Evolutionary conservation across 768 basidiomycete species (phyloP).

Genomic region (Lactarius sp.): DNA sequence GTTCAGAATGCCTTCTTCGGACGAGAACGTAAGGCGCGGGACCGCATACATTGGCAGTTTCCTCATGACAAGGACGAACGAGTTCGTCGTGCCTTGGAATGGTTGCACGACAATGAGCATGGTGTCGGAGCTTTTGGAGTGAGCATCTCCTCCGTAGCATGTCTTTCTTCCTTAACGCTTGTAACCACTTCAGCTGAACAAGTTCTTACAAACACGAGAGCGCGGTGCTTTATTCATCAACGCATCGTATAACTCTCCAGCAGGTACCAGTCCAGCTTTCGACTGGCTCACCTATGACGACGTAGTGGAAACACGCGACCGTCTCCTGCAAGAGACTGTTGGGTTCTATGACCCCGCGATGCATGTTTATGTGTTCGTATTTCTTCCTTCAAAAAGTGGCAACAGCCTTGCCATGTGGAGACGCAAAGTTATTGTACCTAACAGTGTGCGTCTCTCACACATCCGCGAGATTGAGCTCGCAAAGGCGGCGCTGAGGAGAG

Average conservation of each 20-base stretch:
- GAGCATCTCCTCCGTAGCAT: not conserved
- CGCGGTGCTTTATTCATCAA: conserved; percentile 26
- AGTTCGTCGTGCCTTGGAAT: conserved; percentile 20
- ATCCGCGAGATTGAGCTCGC: conserved; percentile 21
- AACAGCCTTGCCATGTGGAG: conserved; percentile 28
- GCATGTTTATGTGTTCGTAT: conserved; percentile 24
- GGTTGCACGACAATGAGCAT: conserved; percentile 17
- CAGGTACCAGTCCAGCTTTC: conserved; percentile 10
- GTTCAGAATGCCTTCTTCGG: conserved; percentile 26
- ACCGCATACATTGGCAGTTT: conserved; percentile 28
- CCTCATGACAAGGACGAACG: conserved; percentile 25
- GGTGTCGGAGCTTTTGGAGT: conserved; percentile 26
- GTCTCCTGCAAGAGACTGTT: conserved; percentile 25
- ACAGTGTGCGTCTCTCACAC: conserved; percentile 18
- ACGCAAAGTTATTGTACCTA: conserved; percentile 23
- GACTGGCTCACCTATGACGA: conserved; percentile 25
- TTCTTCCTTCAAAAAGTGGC: conserved; percentile 27
- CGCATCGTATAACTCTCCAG: conserved; percentile 15
- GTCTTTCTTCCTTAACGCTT: not conserved
- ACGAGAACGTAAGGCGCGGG: conserved; percentile 24
- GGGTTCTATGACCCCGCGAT: conserved; percentile 25
- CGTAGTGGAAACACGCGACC: conserved; percentile 23
- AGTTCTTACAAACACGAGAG: conserved; percentile 24
- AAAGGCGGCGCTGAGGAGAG: conserved; percentile 23
- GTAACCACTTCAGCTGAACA: conserved; percentile 18